Evolutionary conservation across 2,329 filamentous ascomycete species (phyloP), one percentile per base, ranked within the genome.

Genomic region (Albophoma yamanashiensis): DNA sequence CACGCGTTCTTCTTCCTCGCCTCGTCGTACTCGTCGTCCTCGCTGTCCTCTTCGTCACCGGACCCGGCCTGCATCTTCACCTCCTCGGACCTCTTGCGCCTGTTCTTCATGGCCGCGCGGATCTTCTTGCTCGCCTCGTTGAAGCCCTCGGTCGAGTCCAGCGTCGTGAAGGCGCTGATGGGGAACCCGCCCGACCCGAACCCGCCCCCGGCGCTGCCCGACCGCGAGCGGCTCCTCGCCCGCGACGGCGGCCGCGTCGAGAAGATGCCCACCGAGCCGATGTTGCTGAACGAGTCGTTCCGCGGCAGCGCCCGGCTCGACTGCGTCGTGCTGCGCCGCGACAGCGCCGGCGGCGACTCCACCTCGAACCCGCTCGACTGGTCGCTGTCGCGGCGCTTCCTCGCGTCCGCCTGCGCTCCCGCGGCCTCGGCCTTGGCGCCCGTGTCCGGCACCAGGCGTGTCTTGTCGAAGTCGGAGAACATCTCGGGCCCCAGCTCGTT

Each of bases 401-500:
- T 66, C 36, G 65, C 64, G 31, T 65, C 63, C 55, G 66, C 60
- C 57, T 59, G 63, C 2, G 70, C 59, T 22, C 69, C 63, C 34
- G 69, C 71, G 8, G 68, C 65, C 60, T 76, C 75, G 42, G 70
- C 67, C 59, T 68, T 75, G 64, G 76, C 74, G 0, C 82, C 76
- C 63, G 40, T 11, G 0, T 87, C 83, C 4, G 80, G 77, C 38
- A 93, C 78, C 60, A 94, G 82, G 40, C 91, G 84, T 15, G 84
- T 82, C 63, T 87, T 83, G 67, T 94, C 90, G 70, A 96, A 99
- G 76, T 99, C 94, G n/a, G 92, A 88, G 76, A 95, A 99, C 78
- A 99, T 88, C 71, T 97, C 92, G 0, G 94, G 94, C 0, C 94
- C 94, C 15, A 99, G 85, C 22, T 89, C 91, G 74, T 99, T 97